phyloP scores from a whole-genome alignment of 495 filamentous ascomycete species.

The Tetracladium setigerum region DNA sequence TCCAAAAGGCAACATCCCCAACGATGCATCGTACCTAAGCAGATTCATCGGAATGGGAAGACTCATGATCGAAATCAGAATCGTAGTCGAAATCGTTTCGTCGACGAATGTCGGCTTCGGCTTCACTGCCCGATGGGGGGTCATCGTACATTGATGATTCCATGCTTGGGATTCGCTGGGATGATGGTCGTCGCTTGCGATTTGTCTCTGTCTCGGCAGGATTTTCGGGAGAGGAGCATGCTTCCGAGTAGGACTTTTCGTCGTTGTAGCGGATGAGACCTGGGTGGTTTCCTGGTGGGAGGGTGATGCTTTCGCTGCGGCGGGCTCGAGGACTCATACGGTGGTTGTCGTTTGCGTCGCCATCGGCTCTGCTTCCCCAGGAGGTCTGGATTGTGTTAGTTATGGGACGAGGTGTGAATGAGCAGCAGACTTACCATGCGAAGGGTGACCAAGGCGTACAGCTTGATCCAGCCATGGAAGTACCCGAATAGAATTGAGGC shows the following conservation, averaged over 20 bases:
- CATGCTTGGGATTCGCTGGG: too few species aligned
- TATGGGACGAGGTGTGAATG: background rate
- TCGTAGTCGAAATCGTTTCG: slow-evolving; percentile 4
- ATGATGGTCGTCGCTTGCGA: background rate
- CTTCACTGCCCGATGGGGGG: too few species aligned
- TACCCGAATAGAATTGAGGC: slow-evolving; percentile 73
- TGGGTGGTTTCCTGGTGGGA: slow-evolving; percentile 28
- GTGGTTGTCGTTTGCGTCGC: slow-evolving; percentile 52
- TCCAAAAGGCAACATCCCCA: slow-evolving; percentile 13
- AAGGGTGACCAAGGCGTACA: slow-evolving; percentile 64
- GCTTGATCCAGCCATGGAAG: slow-evolving; percentile 69
- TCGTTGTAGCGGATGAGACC: slow-evolving; percentile 20
- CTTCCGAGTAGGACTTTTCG: slow-evolving; percentile 11
- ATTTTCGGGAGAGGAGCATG: background rate
- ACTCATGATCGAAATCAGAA: slow-evolving; percentile 11
- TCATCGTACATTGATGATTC: too few species aligned
- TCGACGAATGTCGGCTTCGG: too few species aligned
- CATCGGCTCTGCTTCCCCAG: slow-evolving; percentile 62
- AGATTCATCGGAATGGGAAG: slow-evolving; percentile 10
- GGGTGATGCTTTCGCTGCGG: slow-evolving; percentile 39
- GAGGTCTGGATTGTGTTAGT: slow-evolving; percentile 42
- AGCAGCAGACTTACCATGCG: slow-evolving; percentile 48
- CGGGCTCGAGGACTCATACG: slow-evolving; percentile 44
- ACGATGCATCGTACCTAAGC: slow-evolving; percentile 4
- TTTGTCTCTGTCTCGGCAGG: background rate